Base-by-base conservation (phyloP, 176 grass and related monocot species). In the Juncus effusus region DNA sequence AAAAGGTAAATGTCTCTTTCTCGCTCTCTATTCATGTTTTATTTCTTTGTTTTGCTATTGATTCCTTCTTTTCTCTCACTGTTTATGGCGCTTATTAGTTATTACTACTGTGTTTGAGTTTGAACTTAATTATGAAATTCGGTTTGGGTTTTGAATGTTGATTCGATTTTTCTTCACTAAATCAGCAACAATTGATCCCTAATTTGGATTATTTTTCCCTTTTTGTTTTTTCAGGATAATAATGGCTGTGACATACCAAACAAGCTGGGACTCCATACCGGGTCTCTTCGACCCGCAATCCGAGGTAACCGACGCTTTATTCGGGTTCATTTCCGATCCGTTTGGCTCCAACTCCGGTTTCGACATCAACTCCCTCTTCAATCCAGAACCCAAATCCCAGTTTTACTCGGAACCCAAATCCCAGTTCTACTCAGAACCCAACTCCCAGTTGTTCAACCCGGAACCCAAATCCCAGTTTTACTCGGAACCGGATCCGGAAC, bases 311-410 rank as follows among this genome's bases (percentile, higher is more conserved):
- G 79, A 90, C 39, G 78, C 81, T 50, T 81, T 96, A 38, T 71
- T 87, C 37, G 81, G 78, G 13, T 90, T 90, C 76, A 37, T 78
- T 37, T 85, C 45, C 60, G 81, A 90, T 73, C 84, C 84, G 2
- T 52, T 78, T 57, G 76, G 79, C 10, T n/a, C 60, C 19, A 28
- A 28, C 54, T 3, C 77, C 4, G 42, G 47, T 52, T 60, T 68
- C 16, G 14, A 36, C 2, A 11, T 96, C 13, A 86, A 82, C 12
- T 74, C 72, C 11, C 53, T 84, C 38, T 87, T 95, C 14, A 5
- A 56, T 7, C 50, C 39, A 2, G 8, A 64, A 10, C 73, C 60
- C 2, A 86, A 82, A 11, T 74, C 72, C 12, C 53, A 81, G 36
- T 87, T 95, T 13, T 3, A 56, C 10, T 41, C 40, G 3, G 8